These are phyloP conservation scores for Penicillium flavigenum DNA, from an alignment of 495 filamentous ascomycete genomes.

Conservation along the genomic window DNA sequence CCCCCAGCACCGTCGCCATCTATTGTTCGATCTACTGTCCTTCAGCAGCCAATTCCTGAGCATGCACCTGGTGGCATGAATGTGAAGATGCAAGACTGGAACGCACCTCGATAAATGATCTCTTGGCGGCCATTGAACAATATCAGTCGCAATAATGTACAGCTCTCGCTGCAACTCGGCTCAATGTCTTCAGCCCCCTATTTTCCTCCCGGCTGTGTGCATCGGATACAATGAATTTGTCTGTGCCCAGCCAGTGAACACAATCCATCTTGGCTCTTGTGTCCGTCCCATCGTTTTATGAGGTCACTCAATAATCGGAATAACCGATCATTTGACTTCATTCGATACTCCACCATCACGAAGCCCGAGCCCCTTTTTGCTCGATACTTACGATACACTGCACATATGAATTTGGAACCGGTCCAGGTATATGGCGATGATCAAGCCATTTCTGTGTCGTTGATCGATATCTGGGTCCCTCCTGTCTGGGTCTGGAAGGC, in stretches of 20 bases:
- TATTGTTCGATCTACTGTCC: slow-evolving; percentile 34
- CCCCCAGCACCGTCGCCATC: slow-evolving; percentile 53
- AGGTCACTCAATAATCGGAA: not conserved
- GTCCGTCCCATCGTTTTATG: slow-evolving; percentile 17
- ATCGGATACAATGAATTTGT: not conserved
- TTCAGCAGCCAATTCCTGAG: slow-evolving; percentile 41
- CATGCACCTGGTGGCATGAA: slow-evolving; percentile 33
- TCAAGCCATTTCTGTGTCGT: not conserved
- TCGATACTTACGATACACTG: slow-evolving; percentile 10
- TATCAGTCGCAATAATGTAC: not conserved
- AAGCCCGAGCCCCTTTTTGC: slow-evolving; percentile 4
- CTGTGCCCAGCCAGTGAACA: slow-evolving; percentile 1
- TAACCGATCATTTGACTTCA: not conserved
- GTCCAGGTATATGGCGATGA: slow-evolving; percentile 6
- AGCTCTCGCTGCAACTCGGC: slow-evolving; percentile 1
- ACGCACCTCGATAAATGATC: slow-evolving; percentile 33
- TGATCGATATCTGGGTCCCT: slow-evolving; percentile 2
- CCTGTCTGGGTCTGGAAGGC: slow-evolving; percentile 5
- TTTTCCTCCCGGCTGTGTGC: not conserved
- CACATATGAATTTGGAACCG: slow-evolving; percentile 10
- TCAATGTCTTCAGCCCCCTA: slow-evolving; percentile 1
- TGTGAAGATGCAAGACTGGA: slow-evolving; percentile 46
- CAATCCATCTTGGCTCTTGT: slow-evolving; percentile 18
- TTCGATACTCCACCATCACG: slow-evolving; percentile 5
- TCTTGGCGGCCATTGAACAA: slow-evolving; percentile 1